Conservation (phyloP, 2,329 filamentous ascomycete genomes). For the Talaromyces sp. region DNA sequence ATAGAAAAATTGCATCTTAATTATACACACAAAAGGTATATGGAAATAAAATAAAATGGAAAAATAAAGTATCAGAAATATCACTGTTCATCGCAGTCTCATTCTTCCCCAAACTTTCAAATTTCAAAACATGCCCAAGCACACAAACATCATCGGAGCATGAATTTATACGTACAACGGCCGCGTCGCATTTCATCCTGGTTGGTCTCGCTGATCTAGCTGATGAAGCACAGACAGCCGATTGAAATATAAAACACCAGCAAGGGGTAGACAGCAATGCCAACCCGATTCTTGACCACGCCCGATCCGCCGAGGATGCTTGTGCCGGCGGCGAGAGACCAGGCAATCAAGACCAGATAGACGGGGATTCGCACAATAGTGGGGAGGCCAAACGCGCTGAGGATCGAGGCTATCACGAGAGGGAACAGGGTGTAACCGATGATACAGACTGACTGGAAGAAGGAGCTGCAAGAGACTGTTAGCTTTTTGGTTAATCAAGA, state of each 20-base stretch:
- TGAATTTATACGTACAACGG: neutral
- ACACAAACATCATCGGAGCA: neutral
- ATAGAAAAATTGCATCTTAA: neutral
- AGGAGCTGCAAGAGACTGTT: conserved; percentile 63
- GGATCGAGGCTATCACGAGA: conserved; percentile 82
- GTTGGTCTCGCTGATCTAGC: conserved; percentile 46
- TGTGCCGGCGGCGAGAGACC: conserved; percentile 91
- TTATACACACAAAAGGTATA: neutral
- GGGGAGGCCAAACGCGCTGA: conserved; percentile 77
- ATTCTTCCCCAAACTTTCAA: neutral
- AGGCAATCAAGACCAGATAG: conserved; percentile 80
- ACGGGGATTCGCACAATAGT: conserved; percentile 83
- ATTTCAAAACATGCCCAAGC: neutral
- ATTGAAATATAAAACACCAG: conserved; percentile 93
- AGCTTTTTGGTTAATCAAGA: neutral
- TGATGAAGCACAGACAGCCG: conserved; percentile 95
- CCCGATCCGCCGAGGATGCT: conserved; percentile 95
- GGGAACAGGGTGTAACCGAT: conserved; percentile 98
- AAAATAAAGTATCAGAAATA: neutral
- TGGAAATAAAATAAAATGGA: neutral
- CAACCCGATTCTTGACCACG: conserved; percentile 90
- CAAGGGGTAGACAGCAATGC: conserved; percentile 88
- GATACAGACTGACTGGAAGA: conserved; percentile 95
- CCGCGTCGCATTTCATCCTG: neutral
- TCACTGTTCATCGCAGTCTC: neutral